phyloP scores from a whole-genome alignment of 2,329 filamentous ascomycete genomes.

The Diaporthe sp. region DNA sequence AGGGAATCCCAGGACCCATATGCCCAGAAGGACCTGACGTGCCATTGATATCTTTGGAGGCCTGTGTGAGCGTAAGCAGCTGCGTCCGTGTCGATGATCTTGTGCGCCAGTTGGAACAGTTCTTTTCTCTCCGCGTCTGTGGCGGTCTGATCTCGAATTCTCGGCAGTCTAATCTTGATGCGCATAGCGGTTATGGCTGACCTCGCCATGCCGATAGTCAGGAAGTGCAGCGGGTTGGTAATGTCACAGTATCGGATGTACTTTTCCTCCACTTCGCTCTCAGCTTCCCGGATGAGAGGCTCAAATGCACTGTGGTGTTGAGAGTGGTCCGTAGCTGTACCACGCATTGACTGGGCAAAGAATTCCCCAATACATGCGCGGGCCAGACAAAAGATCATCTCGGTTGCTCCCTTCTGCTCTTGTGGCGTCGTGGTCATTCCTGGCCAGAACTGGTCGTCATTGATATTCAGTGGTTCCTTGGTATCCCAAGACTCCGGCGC shows the following conservation, averaged over 20 bases:
- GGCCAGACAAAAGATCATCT: constrained; percentile 54
- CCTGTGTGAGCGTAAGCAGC: constrained; percentile 46
- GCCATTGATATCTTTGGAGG: constrained; percentile 49
- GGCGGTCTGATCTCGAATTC: constrained; percentile 46
- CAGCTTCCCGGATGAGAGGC: constrained; percentile 55
- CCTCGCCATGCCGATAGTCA: constrained; percentile 47
- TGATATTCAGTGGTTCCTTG: constrained; percentile 52
- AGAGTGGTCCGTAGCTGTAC: constrained; percentile 41
- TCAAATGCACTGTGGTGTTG: constrained; percentile 49
- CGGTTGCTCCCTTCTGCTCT: constrained; percentile 49
- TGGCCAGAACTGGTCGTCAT: constrained; percentile 54
- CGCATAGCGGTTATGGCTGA: constrained; percentile 47
- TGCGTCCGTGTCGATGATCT: constrained; percentile 53
- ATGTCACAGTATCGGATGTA: constrained; percentile 61
- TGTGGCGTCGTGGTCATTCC: constrained; percentile 52
- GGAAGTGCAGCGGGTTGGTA: constrained; percentile 54
- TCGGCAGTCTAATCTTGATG: constrained; percentile 43
- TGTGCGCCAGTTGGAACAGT: constrained; percentile 51
- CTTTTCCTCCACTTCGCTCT: constrained; percentile 55
- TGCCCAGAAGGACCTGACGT: constrained; percentile 50
- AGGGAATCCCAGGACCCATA: constrained; percentile 47
- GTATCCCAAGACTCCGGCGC: constrained; percentile 48
- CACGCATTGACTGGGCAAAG: constrained; percentile 44
- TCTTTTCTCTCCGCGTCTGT: constrained; percentile 45
- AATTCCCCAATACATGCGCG: constrained; percentile 57